Percentiles rank a stretch among this genome's conserved stretches.
Evolutionary conservation across 345 rosid species (phyloP).

Genomic region (Gynandropsis gynandra): DNA sequence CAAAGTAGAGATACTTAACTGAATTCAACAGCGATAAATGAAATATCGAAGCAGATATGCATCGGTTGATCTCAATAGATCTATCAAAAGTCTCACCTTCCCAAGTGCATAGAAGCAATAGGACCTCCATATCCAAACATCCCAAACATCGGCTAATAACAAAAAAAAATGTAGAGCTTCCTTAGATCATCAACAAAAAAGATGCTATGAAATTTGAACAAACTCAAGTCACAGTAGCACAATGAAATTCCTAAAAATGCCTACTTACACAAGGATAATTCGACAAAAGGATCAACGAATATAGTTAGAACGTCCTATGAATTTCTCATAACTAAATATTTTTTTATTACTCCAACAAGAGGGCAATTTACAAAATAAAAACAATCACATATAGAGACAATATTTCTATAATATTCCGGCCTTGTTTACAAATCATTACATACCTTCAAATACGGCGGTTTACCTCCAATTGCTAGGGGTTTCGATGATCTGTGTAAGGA

Average conservation of each 20-base stretch:
- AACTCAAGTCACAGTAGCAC: no score
- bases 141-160: constrained; percentile 48
- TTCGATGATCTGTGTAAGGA: constrained; percentile 53
- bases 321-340: no score
- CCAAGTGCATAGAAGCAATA: constrained; percentile 52
- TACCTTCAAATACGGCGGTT: constrained; percentile 73
- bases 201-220: neutral
- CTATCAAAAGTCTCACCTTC: constrained; percentile 29
- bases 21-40: constrained; percentile 5
- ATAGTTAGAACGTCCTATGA: no score
- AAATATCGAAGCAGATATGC: neutral
- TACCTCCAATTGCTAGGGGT: constrained; percentile 41
- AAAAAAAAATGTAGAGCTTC: constrained; percentile 7
- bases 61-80: no score
- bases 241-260: no score
- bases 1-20: constrained; percentile 4
- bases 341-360: no score
- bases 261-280: no score
- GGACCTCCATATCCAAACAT: constrained; percentile 66
- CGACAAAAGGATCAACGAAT: no score
- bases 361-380: no score
- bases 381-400: no score
- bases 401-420: no score
- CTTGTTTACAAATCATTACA: neutral
- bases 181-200: constrained; percentile 11